phyloP scores from a whole-genome alignment of 768 basidiomycete species.

The Phaeotremella skinneri region DNA sequence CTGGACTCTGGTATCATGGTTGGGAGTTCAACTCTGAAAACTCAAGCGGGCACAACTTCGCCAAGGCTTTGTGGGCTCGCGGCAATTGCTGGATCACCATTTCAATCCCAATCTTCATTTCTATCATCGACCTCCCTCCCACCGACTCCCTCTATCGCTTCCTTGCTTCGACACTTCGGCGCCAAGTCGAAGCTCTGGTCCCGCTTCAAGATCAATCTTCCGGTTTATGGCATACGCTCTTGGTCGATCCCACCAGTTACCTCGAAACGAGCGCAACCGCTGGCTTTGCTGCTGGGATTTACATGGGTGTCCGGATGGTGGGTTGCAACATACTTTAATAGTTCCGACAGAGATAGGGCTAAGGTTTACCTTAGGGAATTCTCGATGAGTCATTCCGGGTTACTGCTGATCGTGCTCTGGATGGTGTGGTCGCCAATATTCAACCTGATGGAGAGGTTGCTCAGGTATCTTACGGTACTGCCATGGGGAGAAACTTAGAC shows the following conservation, averaged over 20 bases:
- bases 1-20: slow-evolving; percentile 49
- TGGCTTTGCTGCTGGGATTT: slow-evolving; percentile 43
- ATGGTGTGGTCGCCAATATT: slow-evolving; percentile 55
- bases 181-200: slow-evolving; percentile 59
- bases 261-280: slow-evolving; percentile 54
- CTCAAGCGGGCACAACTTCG: slow-evolving; percentile 40
- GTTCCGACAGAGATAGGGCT: background rate
- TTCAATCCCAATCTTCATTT: slow-evolving; percentile 35
- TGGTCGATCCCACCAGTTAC: slow-evolving; percentile 58
- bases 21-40: slow-evolving; percentile 38
- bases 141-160: slow-evolving; percentile 56
- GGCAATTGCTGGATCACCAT: slow-evolving; percentile 58
- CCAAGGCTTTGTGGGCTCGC: slow-evolving; percentile 58
- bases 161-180: slow-evolving; percentile 54
- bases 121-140: slow-evolving; percentile 47
- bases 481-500: slow-evolving; percentile 57
- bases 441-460: slow-evolving; percentile 56
- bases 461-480: slow-evolving; percentile 60
- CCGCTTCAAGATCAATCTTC: slow-evolving; percentile 55
- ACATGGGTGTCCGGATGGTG: slow-evolving; percentile 30
- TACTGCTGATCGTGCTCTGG: slow-evolving; percentile 25
- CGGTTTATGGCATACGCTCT: slow-evolving; percentile 61
- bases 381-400: slow-evolving; percentile 17
- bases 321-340: slow-evolving; percentile 1
- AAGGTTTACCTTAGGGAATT: slow-evolving; percentile 18